Conservation (phyloP, 2,329 filamentous ascomycete genomes). For the Emergomyces africanus region DNA sequence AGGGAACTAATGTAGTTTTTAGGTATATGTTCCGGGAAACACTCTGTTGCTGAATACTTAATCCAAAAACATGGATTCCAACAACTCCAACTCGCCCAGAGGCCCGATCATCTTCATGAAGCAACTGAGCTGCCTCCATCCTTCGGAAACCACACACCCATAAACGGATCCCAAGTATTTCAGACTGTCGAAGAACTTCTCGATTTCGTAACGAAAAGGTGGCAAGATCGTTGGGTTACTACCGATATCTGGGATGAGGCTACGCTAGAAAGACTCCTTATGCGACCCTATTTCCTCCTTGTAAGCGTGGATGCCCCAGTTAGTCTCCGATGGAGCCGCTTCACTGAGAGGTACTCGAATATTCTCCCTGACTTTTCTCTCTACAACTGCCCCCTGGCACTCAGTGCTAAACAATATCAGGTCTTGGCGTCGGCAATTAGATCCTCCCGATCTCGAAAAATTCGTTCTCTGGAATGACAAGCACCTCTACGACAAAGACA, state of each 20-base stretch:
- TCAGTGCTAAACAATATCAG: conserved; percentile 18
- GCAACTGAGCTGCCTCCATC: conserved; percentile 3
- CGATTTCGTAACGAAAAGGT: conserved; percentile 73
- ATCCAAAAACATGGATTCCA: conserved; percentile 73
- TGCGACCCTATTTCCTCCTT: conserved; percentile 84
- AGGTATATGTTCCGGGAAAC: conserved; percentile 92
- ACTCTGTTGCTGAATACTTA: conserved; percentile 77
- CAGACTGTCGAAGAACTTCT: conserved; percentile 54
- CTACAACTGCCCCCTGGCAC: conserved; percentile 25
- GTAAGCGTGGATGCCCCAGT: conserved; percentile 86
- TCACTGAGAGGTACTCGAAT: conserved; percentile 40
- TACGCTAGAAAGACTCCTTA: conserved; percentile 60
- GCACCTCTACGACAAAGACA: conserved; percentile 55
- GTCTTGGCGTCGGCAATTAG: conserved; percentile 35
- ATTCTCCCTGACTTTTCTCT: background rate
- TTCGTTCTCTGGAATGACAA: conserved; percentile 55
- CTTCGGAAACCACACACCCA: background rate
- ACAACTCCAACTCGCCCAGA: conserved; percentile 47
- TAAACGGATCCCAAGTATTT: conserved; percentile 34
- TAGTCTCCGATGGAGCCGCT: conserved; percentile 69
- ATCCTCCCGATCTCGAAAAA: conserved; percentile 42
- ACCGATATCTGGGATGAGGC: conserved; percentile 65
- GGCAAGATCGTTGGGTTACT: conserved; percentile 74
- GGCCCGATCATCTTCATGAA: conserved; percentile 15
- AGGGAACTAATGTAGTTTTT: conserved; percentile 4